Base-by-base conservation (phyloP, 805 yeast species). In the Kodamaea fukazawae region DNA sequence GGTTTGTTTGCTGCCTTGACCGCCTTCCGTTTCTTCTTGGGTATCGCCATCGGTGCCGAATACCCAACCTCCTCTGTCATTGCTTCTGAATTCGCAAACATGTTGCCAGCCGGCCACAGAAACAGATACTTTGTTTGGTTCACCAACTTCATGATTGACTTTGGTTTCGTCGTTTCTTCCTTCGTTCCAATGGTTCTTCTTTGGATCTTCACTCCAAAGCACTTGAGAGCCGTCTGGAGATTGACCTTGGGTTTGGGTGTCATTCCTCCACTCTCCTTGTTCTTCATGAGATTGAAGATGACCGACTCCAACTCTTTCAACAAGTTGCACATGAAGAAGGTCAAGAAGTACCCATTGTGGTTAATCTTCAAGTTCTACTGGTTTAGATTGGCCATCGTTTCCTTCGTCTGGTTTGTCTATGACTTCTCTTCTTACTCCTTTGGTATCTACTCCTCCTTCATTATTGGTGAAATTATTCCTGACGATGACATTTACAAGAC, bases 11-110 rank as follows among this genome's bases (percentile, higher is more conserved):
- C 88, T 10, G 90, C 93, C 16, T 64, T 89, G 40, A 86, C 95
- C 8, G 84, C 82, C 8, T 86, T 83, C 61, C 76, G 97, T 60
- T 86, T 86, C 61, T 81, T 89, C 64, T 66, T 90, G 37, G 97
- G 97, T 64, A 69, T 86, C 47, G 95, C 89, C 53, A 86, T 90
- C 51, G 97, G 97, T 53, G 89, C 93, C 35, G 97, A 89, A 65
- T 89, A 89, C 58, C 96, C 96, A 33, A 83, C 95, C 9, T 89
- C 96, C 35, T 83, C 95, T 6, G 91, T 89, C 14, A 93, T 95
- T 26, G 86, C 93, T 51, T 89, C 96, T 22, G 96, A 89, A 63
- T 91, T 93, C 28, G 79, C 93, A 34, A 80, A 84, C 41, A 65
- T 78, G 46, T 67, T 88, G 52, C 85, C 90, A 8, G 71, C 78